These are phyloP conservation scores for Claviceps sorghi DNA, from an alignment of 2,329 filamentous ascomycete species.

Conservation along the genomic window DNA sequence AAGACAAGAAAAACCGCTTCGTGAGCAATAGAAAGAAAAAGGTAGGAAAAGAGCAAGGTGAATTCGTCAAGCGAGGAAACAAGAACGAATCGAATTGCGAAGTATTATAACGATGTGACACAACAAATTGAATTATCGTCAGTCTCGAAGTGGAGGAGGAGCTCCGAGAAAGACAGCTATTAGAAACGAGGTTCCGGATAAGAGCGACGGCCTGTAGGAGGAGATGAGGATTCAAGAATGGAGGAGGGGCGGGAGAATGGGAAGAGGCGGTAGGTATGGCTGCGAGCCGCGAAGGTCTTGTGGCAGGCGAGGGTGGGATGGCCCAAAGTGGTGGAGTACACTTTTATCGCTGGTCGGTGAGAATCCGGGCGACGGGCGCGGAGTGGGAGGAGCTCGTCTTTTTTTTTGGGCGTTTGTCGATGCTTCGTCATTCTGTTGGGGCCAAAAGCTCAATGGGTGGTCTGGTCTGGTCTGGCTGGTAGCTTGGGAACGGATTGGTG, in stretches of 20 bases:
- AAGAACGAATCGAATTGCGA: constrained; percentile 2
- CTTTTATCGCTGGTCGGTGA: not conserved
- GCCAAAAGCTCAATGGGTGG: constrained; percentile 4
- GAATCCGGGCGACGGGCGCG: not conserved
- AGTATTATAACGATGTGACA: not conserved
- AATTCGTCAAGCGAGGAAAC: constrained; percentile 4
- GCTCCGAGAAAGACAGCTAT: constrained; percentile 3
- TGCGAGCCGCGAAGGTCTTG: not conserved
- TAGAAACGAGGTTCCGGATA: not conserved
- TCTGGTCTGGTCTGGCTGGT: not conserved
- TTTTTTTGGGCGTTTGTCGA: constrained; percentile 5
- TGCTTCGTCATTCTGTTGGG: constrained; percentile 7
- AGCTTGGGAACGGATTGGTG: not conserved
- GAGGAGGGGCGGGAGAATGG: not conserved
- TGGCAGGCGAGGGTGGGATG: not conserved
- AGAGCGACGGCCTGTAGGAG: not conserved
- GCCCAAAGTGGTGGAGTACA: not conserved
- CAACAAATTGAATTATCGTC: not conserved
- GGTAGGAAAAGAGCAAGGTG: not conserved
- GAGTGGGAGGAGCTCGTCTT: not conserved
- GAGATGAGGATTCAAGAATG: not conserved
- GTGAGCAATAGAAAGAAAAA: not conserved
- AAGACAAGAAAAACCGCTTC: not conserved
- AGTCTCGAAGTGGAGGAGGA: constrained; percentile 6
- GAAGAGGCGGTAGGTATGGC: not conserved